Evolutionary conservation across 345 rosid genomes (phyloP), one percentile per base, ranked within the genome.

Genomic region (Barbarea vulgaris): DNA sequence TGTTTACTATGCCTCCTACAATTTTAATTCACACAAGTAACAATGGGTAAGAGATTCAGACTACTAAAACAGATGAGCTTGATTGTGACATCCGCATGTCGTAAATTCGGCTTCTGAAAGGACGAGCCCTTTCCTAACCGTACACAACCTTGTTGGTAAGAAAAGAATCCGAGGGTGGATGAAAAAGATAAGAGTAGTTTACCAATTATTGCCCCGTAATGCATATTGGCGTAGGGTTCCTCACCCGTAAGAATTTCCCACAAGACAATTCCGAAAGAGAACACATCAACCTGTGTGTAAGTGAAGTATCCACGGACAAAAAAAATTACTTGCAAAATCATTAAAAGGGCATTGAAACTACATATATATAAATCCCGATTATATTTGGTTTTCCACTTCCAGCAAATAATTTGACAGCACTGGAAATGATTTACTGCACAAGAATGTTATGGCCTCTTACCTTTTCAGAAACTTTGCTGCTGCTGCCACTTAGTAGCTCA

Each of bases 181-280:
- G 59, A 17, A 41, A 21, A 21, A 62, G 55, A 42, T 28, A 27
- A 57, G 62, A 34, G 31, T 25, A 55, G 14, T n/a, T 34, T 78
- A 91, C 97, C 97, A 67, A 91, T 91, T 63, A 91, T 91, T 77
- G 94, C 89, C n/a, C 97, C 97, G 70, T 91, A 86, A 80, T 89
- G 94, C 94, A 88, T 89, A 75, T 85, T 89, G 69, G 95, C 93
- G 71, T 91, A 91, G 34, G 97, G 97, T 82, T 91, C 97, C 71
- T 89, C 97, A 31, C 95, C 88, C 15, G 97, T 91, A 69, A 91
- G 95, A 86, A 91, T 89, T 83, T 91, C 97, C 97, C 97, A 91
- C 50, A 91, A 69, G 78, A 91, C 93, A 52, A 91, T 89, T 36
- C 94, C 95, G 18, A 91, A 91, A 56, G 97, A 89, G 82, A 91